Percentiles rank a stretch among this genome's conserved stretches.
phyloP scores from a whole-genome alignment of 257 asterid genomes.

The Coffea canephora region DNA sequence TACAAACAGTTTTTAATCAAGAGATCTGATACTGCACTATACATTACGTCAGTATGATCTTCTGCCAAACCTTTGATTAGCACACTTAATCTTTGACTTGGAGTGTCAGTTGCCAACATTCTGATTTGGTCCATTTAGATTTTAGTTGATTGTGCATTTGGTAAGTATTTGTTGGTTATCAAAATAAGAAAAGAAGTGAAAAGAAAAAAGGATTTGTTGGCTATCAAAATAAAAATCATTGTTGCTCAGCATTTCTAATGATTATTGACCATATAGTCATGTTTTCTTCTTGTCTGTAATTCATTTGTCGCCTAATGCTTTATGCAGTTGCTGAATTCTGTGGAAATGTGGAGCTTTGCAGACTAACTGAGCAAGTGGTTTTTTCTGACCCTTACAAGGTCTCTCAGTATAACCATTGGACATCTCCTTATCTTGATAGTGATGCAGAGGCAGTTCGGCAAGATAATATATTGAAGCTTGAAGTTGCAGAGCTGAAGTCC shows the following conservation, averaged over 20 bases:
- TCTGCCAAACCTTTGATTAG: neutral
- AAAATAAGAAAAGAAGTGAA: no score
- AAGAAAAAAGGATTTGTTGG: no score
- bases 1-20: neutral
- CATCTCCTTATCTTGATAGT: conserved; percentile 83
- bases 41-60: neutral
- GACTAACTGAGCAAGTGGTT: conserved; percentile 93
- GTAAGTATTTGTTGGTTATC: neutral
- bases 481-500: conserved; percentile 86
- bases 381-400: conserved; percentile 95
- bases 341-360: conserved; percentile 87
- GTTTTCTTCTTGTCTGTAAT: conserved; percentile 13
- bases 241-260: neutral
- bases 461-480: conserved; percentile 77
- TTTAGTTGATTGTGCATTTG: neutral
- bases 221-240: neutral
- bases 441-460: conserved; percentile 82
- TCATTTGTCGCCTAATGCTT: conserved; percentile 21
- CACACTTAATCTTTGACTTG: neutral
- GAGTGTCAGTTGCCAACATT: neutral
- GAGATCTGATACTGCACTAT: neutral
- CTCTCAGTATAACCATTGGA: conserved; percentile 75
- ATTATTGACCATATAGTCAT: neutral
- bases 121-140: neutral
- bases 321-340: conserved; percentile 88